phyloP scores from a whole-genome alignment of 805 yeast genomes.

The Saccharomyces jurei region DNA sequence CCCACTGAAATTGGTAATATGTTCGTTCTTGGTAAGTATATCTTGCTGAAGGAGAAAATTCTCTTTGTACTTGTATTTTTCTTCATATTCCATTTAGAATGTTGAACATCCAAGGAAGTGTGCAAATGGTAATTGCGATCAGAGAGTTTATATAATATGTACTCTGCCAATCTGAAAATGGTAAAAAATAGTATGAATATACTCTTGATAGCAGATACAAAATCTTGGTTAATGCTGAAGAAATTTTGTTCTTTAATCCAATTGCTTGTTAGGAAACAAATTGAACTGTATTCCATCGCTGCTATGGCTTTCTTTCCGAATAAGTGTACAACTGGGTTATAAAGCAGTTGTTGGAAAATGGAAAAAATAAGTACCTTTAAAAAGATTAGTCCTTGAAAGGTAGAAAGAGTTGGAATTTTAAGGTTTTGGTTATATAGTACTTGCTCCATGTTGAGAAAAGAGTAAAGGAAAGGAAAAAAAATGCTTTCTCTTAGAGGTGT shows the following conservation, averaged over 20 bases:
- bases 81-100: neutral
- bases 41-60: neutral
- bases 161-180: neutral
- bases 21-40: neutral
- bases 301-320: neutral
- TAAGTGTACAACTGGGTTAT: neutral
- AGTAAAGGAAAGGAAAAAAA: neutral
- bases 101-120: neutral
- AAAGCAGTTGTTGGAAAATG: neutral
- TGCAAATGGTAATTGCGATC: neutral
- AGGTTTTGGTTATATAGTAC: neutral
- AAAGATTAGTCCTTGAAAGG: neutral
- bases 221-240: neutral
- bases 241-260: neutral
- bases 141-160: neutral
- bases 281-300: neutral
- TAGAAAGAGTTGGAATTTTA: neutral
- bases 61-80: neutral
- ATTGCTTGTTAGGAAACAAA: neutral
- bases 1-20: neutral
- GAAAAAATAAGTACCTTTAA: neutral
- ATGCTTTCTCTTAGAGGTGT: neutral
- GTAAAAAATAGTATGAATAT: neutral
- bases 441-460: neutral
- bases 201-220: neutral